Evolutionary conservation across 257 asterid species (phyloP).

Genomic region (Solanum peruvianum): DNA sequence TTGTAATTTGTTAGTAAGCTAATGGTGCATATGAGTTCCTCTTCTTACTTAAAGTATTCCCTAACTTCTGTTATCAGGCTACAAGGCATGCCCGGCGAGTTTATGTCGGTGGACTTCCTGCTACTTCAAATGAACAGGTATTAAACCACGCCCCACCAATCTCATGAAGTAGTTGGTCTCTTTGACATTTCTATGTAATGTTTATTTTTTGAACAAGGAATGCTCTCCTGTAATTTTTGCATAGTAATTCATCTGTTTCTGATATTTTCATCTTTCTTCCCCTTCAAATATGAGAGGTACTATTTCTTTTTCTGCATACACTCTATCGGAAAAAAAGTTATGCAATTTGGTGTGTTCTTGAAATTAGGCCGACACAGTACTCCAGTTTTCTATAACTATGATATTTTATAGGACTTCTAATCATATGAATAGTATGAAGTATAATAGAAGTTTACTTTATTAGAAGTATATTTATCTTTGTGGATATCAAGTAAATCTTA

Average conservation of each 20-base stretch:
- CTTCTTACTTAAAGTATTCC: not conserved
- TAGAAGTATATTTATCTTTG: too few species aligned
- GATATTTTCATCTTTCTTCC: not conserved
- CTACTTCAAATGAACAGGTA: conserved; percentile 94
- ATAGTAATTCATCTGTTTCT: not conserved
- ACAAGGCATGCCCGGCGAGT: conserved; percentile 95
- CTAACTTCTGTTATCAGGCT: conserved; percentile 46
- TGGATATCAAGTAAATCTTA: too few species aligned
- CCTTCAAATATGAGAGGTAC: not conserved
- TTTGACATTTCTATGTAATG: not conserved
- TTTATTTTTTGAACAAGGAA: not conserved
- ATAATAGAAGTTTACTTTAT: too few species aligned
- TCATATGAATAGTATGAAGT: too few species aligned
- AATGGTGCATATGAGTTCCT: not conserved
- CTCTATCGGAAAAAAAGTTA: too few species aligned
- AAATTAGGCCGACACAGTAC: too few species aligned
- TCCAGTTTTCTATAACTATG: too few species aligned
- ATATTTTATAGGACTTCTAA: too few species aligned
- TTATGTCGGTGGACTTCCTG: conserved; percentile 95
- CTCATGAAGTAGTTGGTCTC: not conserved
- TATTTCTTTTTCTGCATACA: not conserved
- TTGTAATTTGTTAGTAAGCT: not conserved
- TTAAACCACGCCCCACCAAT: not conserved
- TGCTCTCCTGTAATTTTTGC: not conserved
- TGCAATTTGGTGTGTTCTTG: too few species aligned